Evolutionary conservation across 2,329 filamentous ascomycete species (phyloP), one percentile per base, ranked within the genome.

Genomic region (Fusarium succisae): DNA sequence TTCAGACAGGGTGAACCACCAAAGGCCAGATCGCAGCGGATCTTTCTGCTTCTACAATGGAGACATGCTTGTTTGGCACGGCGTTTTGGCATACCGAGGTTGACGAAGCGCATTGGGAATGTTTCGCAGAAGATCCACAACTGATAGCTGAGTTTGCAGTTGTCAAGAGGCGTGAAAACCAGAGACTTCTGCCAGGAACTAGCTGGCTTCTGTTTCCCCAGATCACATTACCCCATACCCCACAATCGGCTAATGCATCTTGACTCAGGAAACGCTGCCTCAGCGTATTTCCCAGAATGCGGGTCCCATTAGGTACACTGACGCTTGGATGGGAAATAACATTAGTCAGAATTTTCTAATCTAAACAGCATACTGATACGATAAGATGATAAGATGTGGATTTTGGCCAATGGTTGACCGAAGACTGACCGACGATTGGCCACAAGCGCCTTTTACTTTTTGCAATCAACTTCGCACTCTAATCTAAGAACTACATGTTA

Each of bases 321-420:
- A 8, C n/a, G 17, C 24, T 4, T 13, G 0, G 18, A 20, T 20
- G 12, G 22, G 7, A 26, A 45, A 10, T 26, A 8, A 14, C 18
- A 26, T 28, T 14, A 44, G n/a, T 44, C 43, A 26, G 43, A 18
- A 18, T 18, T 37, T 17, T 37, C 8, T 5, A 37, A 18, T 37
- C 35, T 37, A 37, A 37, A 18, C 35, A 37, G 17, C 1, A 15
- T 2, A 3, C 13, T 3, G 14, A 35, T 8, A 35, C 6, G 32
- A 35, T 35, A 35, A 32, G 32, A 32, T 32, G 5, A 32, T 32
- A 32, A 15, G 32, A 35, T 15, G 6, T 8, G 14, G 1, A 3
- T 15, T 8, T 35, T 8, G 2, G 1, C 32, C 32, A 2, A 3
- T 2, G 5, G 1, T 32, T 24, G 18, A 1, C n/a, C 41, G 15